A percentile compares a stretch with the other conserved stretches of the same genome.
These are phyloP conservation scores for Aspergillus pseudoterreus DNA, from an alignment of 2,329 filamentous ascomycete species.

Conservation along the genomic window DNA sequence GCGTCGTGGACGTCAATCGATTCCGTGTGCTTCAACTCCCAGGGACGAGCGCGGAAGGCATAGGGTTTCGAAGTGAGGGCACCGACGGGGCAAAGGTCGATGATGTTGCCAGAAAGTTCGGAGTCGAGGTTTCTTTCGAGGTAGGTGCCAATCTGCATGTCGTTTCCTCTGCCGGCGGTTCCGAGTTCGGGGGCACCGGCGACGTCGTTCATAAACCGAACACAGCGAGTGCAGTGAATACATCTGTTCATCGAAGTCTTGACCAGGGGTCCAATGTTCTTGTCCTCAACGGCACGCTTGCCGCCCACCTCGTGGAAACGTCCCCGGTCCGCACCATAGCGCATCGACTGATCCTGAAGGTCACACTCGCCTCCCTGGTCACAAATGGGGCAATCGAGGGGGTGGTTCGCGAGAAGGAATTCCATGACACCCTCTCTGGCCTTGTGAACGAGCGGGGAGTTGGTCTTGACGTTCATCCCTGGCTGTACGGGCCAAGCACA, in stretches of 20 bases:
- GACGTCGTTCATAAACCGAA: conserved; percentile 96
- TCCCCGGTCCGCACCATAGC: conserved; percentile 92
- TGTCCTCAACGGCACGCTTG: conserved; percentile 98
- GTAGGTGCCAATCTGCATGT: conserved; percentile 97
- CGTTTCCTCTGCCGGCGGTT: conserved; percentile 90
- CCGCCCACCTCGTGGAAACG: conserved; percentile 94
- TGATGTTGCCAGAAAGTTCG: conserved; percentile 94
- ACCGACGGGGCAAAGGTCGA: conserved; percentile 96
- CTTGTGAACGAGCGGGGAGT: conserved; percentile 94
- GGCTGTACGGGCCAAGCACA: conserved; percentile 98
- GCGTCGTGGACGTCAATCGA: conserved; percentile 92
- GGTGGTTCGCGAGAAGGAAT: conserved; percentile 93
- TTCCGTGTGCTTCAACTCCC: conserved; percentile 95
- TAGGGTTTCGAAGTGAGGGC: conserved; percentile 96
- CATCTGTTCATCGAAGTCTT: conserved; percentile 99
- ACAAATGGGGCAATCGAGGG: conserved; percentile 93
- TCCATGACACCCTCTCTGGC: conserved; percentile 99
- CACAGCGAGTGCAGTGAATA: conserved; percentile 97
- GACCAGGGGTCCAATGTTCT: conserved; percentile 96
- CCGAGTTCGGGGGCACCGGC: conserved; percentile 94
- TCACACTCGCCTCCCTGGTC: conserved; percentile 99
- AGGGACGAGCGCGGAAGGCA: conserved; percentile 92
- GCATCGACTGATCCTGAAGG: conserved; percentile 98
- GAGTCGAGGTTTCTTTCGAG: conserved; percentile 90
- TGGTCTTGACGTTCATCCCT: conserved; percentile 98